A percentile compares a stretch with the other conserved stretches of the same genome.
Conservation (phyloP, 108 stramenopile species). For the Cylindrotheca fusiformis region DNA sequence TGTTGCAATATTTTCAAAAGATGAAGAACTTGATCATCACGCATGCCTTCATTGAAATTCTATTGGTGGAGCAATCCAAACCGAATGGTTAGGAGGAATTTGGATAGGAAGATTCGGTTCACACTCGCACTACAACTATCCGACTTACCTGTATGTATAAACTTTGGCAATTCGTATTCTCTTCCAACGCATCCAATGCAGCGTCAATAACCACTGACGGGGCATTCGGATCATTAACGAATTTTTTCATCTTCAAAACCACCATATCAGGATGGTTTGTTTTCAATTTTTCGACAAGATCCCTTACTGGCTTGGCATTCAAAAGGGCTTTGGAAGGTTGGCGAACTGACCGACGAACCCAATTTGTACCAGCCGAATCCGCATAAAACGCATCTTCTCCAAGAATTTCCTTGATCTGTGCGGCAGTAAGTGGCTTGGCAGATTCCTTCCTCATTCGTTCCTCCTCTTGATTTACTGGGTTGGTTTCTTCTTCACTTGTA, state of each 20-base stretch:
- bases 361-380: conserved; percentile 26
- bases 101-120: not conserved
- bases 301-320: conserved; percentile 50
- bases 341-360: conserved; percentile 81
- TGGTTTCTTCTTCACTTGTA: conserved; percentile 18
- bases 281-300: conserved; percentile 69
- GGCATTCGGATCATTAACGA: conserved; percentile 78
- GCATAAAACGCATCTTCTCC: conserved; percentile 38
- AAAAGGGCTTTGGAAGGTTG: conserved; percentile 71
- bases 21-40: conserved; percentile 82
- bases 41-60: conserved; percentile 91
- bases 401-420: conserved; percentile 45
- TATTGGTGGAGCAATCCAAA: conserved; percentile 1
- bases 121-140: not conserved
- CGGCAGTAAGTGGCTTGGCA: conserved; percentile 40
- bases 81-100: too few species aligned
- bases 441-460: conserved; percentile 38
- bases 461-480: conserved; percentile 26
- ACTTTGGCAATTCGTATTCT: conserved; percentile 88
- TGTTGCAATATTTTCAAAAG: conserved; percentile 75
- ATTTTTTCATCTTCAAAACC: conserved; percentile 92
- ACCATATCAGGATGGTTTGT: conserved; percentile 82
- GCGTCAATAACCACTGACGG: conserved; percentile 83
- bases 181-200: conserved; percentile 81
- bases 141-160: conserved; percentile 86